Evolutionary conservation across 345 rosid genomes (phyloP).

Genomic region (Sonneratia alba): DNA sequence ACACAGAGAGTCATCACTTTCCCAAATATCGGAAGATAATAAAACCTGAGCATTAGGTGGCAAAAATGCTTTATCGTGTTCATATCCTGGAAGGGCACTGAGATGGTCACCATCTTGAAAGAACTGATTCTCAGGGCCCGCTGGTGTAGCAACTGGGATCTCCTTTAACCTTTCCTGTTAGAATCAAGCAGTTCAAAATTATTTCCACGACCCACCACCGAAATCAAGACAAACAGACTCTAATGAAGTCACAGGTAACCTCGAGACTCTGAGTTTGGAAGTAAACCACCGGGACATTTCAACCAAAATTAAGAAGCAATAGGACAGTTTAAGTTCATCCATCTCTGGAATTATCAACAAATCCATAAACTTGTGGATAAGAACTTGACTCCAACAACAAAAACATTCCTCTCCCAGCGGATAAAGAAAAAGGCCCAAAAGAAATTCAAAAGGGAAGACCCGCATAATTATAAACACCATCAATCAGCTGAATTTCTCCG

Average conservation of each 20-base stretch:
- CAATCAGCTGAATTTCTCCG: neutral
- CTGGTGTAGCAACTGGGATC: constrained; percentile 49
- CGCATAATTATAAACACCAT: neutral
- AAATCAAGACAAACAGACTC: constrained; percentile 2
- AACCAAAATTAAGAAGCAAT: neutral
- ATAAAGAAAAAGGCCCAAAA: neutral
- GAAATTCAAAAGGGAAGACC: neutral
- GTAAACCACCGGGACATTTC: neutral
- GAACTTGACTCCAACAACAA: neutral
- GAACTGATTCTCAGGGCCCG: constrained; percentile 39
- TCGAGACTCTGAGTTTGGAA: neutral
- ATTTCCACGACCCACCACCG: neutral
- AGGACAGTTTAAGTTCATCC: neutral
- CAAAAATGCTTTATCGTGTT: constrained; percentile 51
- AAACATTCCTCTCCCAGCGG: neutral
- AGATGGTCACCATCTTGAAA: constrained; percentile 32
- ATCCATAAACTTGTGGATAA: neutral
- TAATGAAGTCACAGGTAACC: neutral
- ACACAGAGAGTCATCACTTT: neutral
- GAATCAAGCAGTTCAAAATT: constrained; percentile 3
- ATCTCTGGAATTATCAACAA: neutral
- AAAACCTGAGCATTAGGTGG: constrained; percentile 62
- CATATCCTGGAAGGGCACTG: constrained; percentile 77
- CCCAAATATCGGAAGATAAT: neutral
- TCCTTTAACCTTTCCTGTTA: constrained; percentile 78